These are phyloP conservation scores for Albifimbria verrucaria DNA, from an alignment of 2,329 filamentous ascomycete species.

Conservation along the genomic window DNA sequence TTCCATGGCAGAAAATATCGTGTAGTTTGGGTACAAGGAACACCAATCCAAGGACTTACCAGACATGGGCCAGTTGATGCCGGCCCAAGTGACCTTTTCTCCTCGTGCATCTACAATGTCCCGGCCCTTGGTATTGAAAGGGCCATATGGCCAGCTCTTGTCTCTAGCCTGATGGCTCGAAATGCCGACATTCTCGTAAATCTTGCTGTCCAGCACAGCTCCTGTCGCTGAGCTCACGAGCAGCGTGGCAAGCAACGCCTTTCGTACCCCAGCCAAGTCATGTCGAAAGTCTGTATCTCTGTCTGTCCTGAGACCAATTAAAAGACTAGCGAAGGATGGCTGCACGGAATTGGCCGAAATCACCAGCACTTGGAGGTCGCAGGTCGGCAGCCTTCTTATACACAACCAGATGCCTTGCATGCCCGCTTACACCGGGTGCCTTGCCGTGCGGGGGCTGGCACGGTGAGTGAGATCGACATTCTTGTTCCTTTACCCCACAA, in stretches of 20 bases:
- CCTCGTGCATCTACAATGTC: slow-evolving; percentile 34
- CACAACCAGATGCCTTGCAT: too few relatives aligned
- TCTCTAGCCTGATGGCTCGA: slow-evolving; percentile 2
- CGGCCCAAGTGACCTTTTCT: slow-evolving; percentile 31
- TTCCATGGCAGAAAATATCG: too few relatives aligned
- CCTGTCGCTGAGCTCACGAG: not conserved
- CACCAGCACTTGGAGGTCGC: too few relatives aligned
- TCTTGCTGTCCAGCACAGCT: not conserved
- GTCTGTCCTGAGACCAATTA: too few relatives aligned
- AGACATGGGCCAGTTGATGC: slow-evolving; percentile 14
- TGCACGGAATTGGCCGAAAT: too few relatives aligned
- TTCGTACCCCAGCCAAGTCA: not conserved
- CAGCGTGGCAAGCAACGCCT: not conserved
- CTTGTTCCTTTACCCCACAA: not conserved
- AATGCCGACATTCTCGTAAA: not conserved
- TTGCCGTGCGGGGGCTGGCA: too few relatives aligned
- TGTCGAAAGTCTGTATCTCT: too few relatives aligned
- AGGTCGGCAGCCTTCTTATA: too few relatives aligned
- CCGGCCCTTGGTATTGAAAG: slow-evolving; percentile 33
- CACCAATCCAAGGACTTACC: slow-evolving; percentile 3
- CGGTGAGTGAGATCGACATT: not conserved
- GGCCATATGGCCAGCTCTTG: slow-evolving; percentile 27
- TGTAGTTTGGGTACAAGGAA: not conserved
- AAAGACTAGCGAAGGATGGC: too few relatives aligned
- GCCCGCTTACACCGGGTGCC: too few relatives aligned